phyloP scores from a whole-genome alignment of 2,329 filamentous ascomycete genomes.

The Alternaria incomplexa region DNA sequence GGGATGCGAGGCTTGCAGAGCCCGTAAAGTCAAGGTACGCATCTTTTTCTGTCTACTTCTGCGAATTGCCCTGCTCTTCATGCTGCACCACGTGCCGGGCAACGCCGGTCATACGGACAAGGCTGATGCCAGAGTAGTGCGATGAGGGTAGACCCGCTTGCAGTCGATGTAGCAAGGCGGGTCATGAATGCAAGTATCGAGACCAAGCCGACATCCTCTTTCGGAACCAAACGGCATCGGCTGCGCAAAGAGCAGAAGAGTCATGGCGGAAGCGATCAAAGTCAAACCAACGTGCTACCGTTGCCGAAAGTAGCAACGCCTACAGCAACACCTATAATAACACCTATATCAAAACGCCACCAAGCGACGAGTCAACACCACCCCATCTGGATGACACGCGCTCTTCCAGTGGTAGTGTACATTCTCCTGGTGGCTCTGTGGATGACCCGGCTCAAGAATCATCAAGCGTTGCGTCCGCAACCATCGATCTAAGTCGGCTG shows the following conservation, averaged over 20 bases:
- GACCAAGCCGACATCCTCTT: conserved; percentile 43
- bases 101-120: background rate
- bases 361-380: conserved; percentile 19
- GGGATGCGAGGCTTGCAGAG: conserved; percentile 43
- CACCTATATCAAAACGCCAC: conserved; percentile 15
- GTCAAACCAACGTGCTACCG: conserved; percentile 25
- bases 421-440: conserved; percentile 1
- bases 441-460: conserved; percentile 2
- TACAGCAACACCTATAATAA: conserved; percentile 7
- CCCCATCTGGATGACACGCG: conserved; percentile 4
- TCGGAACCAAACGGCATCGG: conserved; percentile 41
- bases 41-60: background rate
- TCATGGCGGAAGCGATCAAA: conserved; percentile 44
- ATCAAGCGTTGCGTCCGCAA: background rate
- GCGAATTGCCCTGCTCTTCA: background rate
- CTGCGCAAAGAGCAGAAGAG: conserved; percentile 43
- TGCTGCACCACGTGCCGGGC: background rate
- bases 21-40: conserved; percentile 44
- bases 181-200: conserved; percentile 40
- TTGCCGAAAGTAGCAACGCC: conserved; percentile 13
- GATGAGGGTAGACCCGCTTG: conserved; percentile 42
- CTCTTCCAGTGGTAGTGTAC: conserved; percentile 11
- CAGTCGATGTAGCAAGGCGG: conserved; percentile 35
- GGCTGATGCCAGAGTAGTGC: conserved; percentile 28
- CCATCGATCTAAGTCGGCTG: conserved; percentile 15